Percentiles rank a stretch among this genome's conserved stretches.
Conservation (phyloP, 768 basidiomycete species). For the Leccinum sublutescens region DNA sequence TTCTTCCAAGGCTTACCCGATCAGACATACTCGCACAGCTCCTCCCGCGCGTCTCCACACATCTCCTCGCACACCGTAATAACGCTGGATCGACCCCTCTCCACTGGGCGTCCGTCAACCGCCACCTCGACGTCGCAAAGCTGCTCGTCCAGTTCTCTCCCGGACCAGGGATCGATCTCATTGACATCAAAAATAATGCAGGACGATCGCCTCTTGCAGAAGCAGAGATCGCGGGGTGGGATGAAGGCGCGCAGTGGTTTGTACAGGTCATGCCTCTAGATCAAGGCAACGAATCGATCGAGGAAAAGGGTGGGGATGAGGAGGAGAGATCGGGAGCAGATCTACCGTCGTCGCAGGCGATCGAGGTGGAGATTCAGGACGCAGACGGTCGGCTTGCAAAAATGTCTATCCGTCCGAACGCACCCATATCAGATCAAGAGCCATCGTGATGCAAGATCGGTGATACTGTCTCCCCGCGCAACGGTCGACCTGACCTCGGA, state of each 20-base stretch:
- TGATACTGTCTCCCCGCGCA: not conserved
- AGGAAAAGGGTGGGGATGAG: constrained; percentile 31
- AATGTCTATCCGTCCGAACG: constrained; percentile 45
- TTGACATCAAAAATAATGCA: constrained; percentile 72
- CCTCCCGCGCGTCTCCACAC: constrained; percentile 54
- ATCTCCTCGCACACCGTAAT: constrained; percentile 64
- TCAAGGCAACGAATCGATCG: constrained; percentile 29
- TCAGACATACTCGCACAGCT: constrained; percentile 77
- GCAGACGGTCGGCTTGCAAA: constrained; percentile 67
- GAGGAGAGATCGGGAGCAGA: constrained; percentile 15
- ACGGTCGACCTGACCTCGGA: not conserved
- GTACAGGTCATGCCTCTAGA: constrained; percentile 80
- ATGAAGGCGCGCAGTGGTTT: constrained; percentile 82
- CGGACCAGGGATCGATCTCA: constrained; percentile 64
- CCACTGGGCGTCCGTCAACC: constrained; percentile 90
- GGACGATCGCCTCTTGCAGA: constrained; percentile 79
- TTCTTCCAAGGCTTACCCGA: not conserved
- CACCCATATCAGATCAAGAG: not conserved
- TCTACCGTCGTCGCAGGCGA: constrained; percentile 33
- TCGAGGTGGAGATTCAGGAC: constrained; percentile 71
- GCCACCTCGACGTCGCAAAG: constrained; percentile 62
- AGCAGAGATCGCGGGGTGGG: constrained; percentile 77
- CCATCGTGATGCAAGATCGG: not conserved
- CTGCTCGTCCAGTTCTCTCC: constrained; percentile 53
- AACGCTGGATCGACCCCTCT: constrained; percentile 75